phyloP scores from a whole-genome alignment of 352 stramenopile genomes.

The Phytophthora brassicae region DNA sequence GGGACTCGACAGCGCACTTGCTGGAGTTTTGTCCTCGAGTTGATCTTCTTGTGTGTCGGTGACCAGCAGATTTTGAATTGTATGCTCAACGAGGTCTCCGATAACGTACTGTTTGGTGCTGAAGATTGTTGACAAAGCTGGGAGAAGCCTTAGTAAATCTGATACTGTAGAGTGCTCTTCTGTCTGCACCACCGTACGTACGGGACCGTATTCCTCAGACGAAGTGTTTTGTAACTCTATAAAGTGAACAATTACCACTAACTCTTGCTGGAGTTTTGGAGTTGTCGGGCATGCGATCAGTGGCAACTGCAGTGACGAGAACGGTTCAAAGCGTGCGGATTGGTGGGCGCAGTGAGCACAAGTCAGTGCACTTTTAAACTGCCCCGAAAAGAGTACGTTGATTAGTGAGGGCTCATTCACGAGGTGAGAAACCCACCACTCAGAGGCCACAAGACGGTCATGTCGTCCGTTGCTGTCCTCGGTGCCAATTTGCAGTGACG shows the following conservation, averaged over 20 bases:
- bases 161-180: constrained; percentile 4
- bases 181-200: constrained; percentile 7
- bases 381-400: constrained; percentile 94
- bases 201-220: neutral
- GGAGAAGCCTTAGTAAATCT: constrained; percentile 4
- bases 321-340: constrained; percentile 85
- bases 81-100: constrained; percentile 27
- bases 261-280: constrained; percentile 13
- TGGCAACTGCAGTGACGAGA: constrained; percentile 76
- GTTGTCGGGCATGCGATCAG: constrained; percentile 22
- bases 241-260: constrained; percentile 45
- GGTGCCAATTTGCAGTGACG: constrained; percentile 32
- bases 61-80: constrained; percentile 44
- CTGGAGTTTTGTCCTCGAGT: constrained; percentile 11
- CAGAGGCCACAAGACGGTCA: constrained; percentile 93
- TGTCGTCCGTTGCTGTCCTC: constrained; percentile 92
- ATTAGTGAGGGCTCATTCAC: constrained; percentile 94
- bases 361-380: constrained; percentile 94
- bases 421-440: constrained; percentile 97
- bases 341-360: constrained; percentile 89
- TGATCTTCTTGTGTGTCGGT: neutral
- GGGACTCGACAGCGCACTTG: constrained; percentile 15
- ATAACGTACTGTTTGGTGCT: constrained; percentile 1
- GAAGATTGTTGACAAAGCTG: neutral
- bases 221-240: constrained; percentile 17